These are phyloP conservation scores for Euptelea pleiosperma DNA, from an alignment of 164 flowering plant species.

Conservation along the genomic window DNA sequence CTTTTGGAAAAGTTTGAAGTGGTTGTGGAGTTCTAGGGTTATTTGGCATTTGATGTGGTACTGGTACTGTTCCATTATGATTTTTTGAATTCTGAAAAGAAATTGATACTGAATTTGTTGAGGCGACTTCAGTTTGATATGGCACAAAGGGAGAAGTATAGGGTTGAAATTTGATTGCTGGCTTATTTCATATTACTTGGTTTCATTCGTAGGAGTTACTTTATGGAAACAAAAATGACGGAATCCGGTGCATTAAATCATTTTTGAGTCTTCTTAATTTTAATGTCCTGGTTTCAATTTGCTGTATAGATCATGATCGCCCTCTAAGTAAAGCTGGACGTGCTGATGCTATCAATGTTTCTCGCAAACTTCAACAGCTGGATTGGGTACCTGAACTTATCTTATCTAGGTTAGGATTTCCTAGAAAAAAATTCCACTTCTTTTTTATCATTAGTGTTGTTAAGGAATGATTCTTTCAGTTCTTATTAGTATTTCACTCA, in stretches of 20 bases:
- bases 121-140: neutral
- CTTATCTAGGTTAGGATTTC: conserved; percentile 71
- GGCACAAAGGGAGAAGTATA: no score
- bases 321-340: conserved; percentile 78
- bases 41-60: neutral
- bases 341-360: conserved; percentile 60
- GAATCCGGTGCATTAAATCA: neutral
- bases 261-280: neutral
- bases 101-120: no score
- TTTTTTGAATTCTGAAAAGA: no score
- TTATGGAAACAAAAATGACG: no score
- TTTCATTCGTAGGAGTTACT: no score
- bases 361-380: conserved; percentile 61
- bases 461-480: neutral
- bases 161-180: no score
- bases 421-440: no score
- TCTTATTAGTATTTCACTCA: no score
- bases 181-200: no score
- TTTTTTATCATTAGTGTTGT: neutral
- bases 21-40: neutral
- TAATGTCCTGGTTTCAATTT: neutral
- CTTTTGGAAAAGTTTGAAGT: neutral
- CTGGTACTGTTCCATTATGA: no score
- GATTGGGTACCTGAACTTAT: conserved; percentile 93
- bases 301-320: conserved; percentile 74